Conservation (phyloP, 805 yeast genomes). For the Metahyphopichia silvanorum region DNA sequence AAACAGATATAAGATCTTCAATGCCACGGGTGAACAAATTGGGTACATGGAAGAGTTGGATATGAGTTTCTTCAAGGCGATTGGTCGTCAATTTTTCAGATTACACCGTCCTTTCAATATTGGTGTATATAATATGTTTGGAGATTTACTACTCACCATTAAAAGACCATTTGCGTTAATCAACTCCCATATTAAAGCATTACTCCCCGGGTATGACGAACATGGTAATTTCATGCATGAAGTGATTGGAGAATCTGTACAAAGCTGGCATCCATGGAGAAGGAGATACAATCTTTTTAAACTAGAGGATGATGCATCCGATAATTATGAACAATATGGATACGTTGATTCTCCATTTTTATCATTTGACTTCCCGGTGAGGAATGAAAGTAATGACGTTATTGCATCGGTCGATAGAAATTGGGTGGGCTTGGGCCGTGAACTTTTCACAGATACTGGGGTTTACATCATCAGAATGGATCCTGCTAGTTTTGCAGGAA, state of each 20-base stretch:
- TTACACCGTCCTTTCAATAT: slow-evolving; percentile 84
- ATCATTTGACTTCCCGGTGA: slow-evolving; percentile 81
- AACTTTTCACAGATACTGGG: slow-evolving; percentile 91
- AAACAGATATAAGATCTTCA: slow-evolving; percentile 71
- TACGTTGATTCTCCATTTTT: slow-evolving; percentile 82
- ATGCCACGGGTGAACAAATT: slow-evolving; percentile 66
- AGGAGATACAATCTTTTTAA: slow-evolving; percentile 79
- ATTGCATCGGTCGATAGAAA: slow-evolving; percentile 83
- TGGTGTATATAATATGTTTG: slow-evolving; percentile 64
- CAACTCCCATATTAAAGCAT: slow-evolving; percentile 80
- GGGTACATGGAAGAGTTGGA: slow-evolving; percentile 87
- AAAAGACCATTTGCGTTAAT: slow-evolving; percentile 83
- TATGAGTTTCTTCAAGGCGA: slow-evolving; percentile 58
- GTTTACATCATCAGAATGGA: slow-evolving; percentile 86
- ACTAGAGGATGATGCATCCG: slow-evolving; percentile 36
- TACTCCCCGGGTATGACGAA: slow-evolving; percentile 51
- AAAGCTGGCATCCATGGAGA: slow-evolving; percentile 95
- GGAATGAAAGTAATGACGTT: slow-evolving; percentile 53
- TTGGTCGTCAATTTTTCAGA: slow-evolving; percentile 80
- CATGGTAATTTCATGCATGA: slow-evolving; percentile 38
- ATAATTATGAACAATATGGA: slow-evolving; percentile 75
- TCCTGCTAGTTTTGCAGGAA: slow-evolving; percentile 59
- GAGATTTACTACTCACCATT: slow-evolving; percentile 60
- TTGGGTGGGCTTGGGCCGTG: slow-evolving; percentile 94
- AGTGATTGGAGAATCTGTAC: slow-evolving; percentile 79